Base-by-base conservation (phyloP, 2,329 filamentous ascomycete species). In the Neofusicoccum umdonicola region DNA sequence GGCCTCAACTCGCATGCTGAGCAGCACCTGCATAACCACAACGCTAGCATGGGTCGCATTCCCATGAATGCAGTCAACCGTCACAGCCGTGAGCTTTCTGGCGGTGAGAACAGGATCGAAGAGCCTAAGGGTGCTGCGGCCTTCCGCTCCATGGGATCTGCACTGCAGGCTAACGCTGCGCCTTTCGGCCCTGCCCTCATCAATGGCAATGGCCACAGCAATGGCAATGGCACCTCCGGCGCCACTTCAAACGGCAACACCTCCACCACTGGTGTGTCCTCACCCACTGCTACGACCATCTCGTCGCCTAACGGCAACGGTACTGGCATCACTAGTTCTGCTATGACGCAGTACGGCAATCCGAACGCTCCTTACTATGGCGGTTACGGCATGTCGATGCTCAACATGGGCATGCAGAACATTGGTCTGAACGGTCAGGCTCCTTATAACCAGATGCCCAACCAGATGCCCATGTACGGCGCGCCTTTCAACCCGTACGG, bases 31-130 rank as follows among this genome's bases (percentile, higher is more conserved):
- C 85, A 88, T 68, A 85, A 93, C 70, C 91, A 94, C 79, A 94
- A 93, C 75, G 89, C 89, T 42, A 95, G 87, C 75, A 84, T 95
- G 66, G 91, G 92, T 61, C 90, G 91, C 63, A 91, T 93, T 72
- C 91, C 91, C 37, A 83, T 85, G 50, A 87, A 87, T 64, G 87
- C 83, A 19, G 77, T 90, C 62, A 84, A 84, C 64, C 86, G 86
- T 71, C 90, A 93, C 74, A 90, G 84, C 75, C 89, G 91, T 65
- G 90, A 94, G 73, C 80, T 92, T 31, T 88, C 88, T 11, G 78
- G 77, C 17, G 72, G 73, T 31, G 74, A 72, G 63, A 80, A 82
- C 37, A 44, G 50, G 48, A n/a, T 58, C 4, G 51, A 64, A 2
- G 62, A 64, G 39, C 34, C 42, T 82, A 86, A 64, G 81, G 83